Evolutionary conservation across 2,329 filamentous ascomycete genomes (phyloP).

Genomic region (Gaeumannomyces tritici): DNA sequence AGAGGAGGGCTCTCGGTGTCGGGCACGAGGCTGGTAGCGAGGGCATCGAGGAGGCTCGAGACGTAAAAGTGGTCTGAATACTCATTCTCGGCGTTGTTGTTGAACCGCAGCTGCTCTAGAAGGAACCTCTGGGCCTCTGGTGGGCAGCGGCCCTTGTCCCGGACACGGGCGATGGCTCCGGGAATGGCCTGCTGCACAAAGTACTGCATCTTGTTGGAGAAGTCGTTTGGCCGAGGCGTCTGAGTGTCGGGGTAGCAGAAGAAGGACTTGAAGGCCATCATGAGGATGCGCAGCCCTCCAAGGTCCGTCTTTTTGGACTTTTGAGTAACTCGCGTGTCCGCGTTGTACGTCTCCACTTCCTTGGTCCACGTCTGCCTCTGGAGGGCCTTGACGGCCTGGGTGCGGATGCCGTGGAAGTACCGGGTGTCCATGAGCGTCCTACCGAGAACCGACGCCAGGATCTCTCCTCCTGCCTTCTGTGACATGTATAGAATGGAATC

Average conservation of each 20-base stretch:
- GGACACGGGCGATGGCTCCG: slow-evolving; percentile 67
- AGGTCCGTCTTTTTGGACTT: slow-evolving; percentile 39
- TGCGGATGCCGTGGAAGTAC: slow-evolving; percentile 89
- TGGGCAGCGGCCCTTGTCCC: slow-evolving; percentile 72
- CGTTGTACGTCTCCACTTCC: slow-evolving; percentile 1
- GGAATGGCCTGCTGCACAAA: slow-evolving; percentile 77
- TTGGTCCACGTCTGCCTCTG: slow-evolving; percentile 53
- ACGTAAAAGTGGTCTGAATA: slow-evolving; percentile 89
- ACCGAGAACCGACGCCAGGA: slow-evolving; percentile 81
- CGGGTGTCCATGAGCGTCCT: slow-evolving; percentile 84
- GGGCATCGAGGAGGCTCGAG: slow-evolving; percentile 60
- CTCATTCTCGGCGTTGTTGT: slow-evolving; percentile 85
- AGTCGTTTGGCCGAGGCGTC: slow-evolving; percentile 84
- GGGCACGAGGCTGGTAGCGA: slow-evolving; percentile 49
- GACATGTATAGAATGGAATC: slow-evolving; percentile 69
- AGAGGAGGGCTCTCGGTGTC: slow-evolving; percentile 10
- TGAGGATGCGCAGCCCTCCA: slow-evolving; percentile 75
- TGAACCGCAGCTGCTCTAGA: slow-evolving; percentile 81
- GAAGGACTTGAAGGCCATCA: slow-evolving; percentile 77
- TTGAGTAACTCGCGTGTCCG: slow-evolving; percentile 38
- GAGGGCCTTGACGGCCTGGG: slow-evolving; percentile 71
- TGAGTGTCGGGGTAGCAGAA: slow-evolving; percentile 73
- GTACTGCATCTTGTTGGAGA: slow-evolving; percentile 77
- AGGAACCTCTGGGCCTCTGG: slow-evolving; percentile 73
- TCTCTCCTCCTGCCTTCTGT: slow-evolving; percentile 57